A percentile compares a stretch with the other conserved stretches of the same genome.
Conservation (phyloP, 352 stramenopile species). For the Globisporangium spiculum region DNA sequence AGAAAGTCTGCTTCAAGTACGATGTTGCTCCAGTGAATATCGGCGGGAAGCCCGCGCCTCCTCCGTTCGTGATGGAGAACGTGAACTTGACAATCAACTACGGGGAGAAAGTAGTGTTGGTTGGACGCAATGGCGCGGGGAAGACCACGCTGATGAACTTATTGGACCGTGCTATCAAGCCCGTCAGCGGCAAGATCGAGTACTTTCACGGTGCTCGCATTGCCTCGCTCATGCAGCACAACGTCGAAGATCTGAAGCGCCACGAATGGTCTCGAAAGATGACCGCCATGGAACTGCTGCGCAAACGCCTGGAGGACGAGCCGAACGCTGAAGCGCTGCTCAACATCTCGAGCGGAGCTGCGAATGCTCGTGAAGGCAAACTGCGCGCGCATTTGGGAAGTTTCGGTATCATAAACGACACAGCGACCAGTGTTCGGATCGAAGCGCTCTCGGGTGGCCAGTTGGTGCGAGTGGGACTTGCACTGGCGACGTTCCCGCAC, state of each 20-base stretch:
- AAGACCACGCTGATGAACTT: conserved; percentile 95
- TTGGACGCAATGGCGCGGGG: conserved; percentile 80
- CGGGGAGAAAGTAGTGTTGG: conserved; percentile 80
- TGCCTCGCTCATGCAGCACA: conserved; percentile 58
- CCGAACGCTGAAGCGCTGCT: conserved; percentile 7
- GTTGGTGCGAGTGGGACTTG: conserved; percentile 47
- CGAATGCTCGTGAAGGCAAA: conserved; percentile 30
- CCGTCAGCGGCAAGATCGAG: conserved; percentile 38
- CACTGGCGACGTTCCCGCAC: conserved; percentile 70
- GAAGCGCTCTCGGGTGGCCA: conserved; percentile 47
- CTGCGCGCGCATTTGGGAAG: conserved; percentile 44
- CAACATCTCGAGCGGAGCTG: background rate
- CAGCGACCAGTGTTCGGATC: conserved; percentile 32
- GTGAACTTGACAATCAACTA: conserved; percentile 74
- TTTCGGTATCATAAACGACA: conserved; percentile 40
- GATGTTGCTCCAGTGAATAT: background rate
- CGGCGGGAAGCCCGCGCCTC: conserved; percentile 15
- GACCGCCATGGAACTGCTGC: conserved; percentile 44
- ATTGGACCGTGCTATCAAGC: conserved; percentile 77
- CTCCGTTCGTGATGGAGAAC: conserved; percentile 54
- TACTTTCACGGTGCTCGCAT: conserved; percentile 50
- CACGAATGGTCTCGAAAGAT: conserved; percentile 40
- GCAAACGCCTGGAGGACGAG: conserved; percentile 33
- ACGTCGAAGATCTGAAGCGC: conserved; percentile 58
- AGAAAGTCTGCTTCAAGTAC: conserved; percentile 54